Conservation (phyloP, 1,139 yeast species). For the Hansenula lynferdii region DNA sequence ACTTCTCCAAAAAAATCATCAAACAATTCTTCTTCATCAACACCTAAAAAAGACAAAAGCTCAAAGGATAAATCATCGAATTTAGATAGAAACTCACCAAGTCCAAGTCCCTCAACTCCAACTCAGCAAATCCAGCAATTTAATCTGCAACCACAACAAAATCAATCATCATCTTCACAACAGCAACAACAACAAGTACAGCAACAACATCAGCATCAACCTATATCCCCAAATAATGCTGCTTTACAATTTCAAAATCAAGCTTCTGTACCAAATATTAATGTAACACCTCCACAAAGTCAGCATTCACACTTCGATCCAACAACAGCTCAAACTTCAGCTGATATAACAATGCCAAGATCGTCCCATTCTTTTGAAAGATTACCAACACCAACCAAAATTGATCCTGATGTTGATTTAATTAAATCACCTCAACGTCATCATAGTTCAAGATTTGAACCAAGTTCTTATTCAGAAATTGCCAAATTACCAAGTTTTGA, state of each 20-base stretch:
- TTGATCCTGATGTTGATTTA: slow-evolving; percentile 45
- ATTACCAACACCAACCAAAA: slow-evolving; percentile 39
- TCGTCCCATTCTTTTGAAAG: slow-evolving; percentile 41
- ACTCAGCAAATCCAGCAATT: slow-evolving; percentile 5
- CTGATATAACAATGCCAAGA: slow-evolving; percentile 34
- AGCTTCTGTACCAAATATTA: slow-evolving; percentile 17
- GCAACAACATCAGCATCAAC: slow-evolving; percentile 10
- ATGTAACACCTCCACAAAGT: slow-evolving; percentile 11
- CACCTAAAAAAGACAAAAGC: slow-evolving; percentile 3
- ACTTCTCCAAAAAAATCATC: slow-evolving; percentile 1
- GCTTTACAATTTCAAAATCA: slow-evolving; percentile 17
- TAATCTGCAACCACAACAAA: slow-evolving; percentile 3
- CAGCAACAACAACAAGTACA: slow-evolving; percentile 9
- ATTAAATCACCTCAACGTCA: slow-evolving; percentile 85
- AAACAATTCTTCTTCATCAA: slow-evolving; percentile 1
- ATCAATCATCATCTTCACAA: slow-evolving; percentile 10
- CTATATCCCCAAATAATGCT: slow-evolving; percentile 21
- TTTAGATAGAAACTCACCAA: slow-evolving; percentile 7
- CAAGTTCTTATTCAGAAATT: slow-evolving; percentile 68
- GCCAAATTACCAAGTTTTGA: slow-evolving; percentile 83
- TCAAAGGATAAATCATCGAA: neutral
- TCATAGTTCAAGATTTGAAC: slow-evolving; percentile 89
- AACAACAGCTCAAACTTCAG: slow-evolving; percentile 18
- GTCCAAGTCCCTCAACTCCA: slow-evolving; percentile 9
- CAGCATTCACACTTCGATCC: slow-evolving; percentile 6